Conservation (phyloP, 2,329 filamentous ascomycete genomes). For the Sporothrix curviconia region DNA sequence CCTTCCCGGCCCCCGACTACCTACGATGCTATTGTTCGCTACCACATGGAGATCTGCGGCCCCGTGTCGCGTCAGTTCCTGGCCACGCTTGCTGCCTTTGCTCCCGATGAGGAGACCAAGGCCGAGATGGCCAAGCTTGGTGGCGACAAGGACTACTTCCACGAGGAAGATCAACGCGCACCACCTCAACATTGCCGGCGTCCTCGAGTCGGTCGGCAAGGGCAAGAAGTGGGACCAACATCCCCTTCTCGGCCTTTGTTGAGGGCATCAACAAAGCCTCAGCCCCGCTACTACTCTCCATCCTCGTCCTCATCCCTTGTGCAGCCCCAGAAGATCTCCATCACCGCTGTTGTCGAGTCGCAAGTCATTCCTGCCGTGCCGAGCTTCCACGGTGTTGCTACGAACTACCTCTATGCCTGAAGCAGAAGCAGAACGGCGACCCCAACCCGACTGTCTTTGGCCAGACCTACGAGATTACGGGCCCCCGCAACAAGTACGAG, state of each 20-base stretch:
- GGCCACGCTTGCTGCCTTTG: conserved; percentile 78
- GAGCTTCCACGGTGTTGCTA: conserved; percentile 90
- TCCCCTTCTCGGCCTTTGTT: conserved; percentile 91
- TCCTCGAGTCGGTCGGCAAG: conserved; percentile 66
- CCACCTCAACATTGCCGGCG: conserved; percentile 83
- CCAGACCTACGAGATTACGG: conserved; percentile 76
- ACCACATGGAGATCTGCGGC: conserved; percentile 94
- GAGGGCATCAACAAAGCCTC: conserved; percentile 90
- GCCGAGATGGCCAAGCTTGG: conserved; percentile 83
- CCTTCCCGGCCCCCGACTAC: conserved; percentile 96
- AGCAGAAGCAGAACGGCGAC: conserved; percentile 93
- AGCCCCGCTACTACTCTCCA: conserved; percentile 98
- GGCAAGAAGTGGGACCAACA: conserved; percentile 70
- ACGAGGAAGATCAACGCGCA: conserved; percentile 73
- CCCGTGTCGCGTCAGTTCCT: conserved; percentile 95
- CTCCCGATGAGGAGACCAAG: conserved; percentile 77
- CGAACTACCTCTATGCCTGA: conserved; percentile 93
- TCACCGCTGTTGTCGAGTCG: conserved; percentile 91
- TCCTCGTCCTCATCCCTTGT: conserved; percentile 93
- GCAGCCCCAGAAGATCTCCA: conserved; percentile 88
- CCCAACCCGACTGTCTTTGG: conserved; percentile 75
- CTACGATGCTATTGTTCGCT: conserved; percentile 85
- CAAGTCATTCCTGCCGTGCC: conserved; percentile 65
- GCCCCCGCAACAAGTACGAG: conserved; percentile 94
- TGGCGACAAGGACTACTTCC: conserved; percentile 92